phyloP scores from a whole-genome alignment of 257 asterid species.

The Nyctanthes arbortristis region DNA sequence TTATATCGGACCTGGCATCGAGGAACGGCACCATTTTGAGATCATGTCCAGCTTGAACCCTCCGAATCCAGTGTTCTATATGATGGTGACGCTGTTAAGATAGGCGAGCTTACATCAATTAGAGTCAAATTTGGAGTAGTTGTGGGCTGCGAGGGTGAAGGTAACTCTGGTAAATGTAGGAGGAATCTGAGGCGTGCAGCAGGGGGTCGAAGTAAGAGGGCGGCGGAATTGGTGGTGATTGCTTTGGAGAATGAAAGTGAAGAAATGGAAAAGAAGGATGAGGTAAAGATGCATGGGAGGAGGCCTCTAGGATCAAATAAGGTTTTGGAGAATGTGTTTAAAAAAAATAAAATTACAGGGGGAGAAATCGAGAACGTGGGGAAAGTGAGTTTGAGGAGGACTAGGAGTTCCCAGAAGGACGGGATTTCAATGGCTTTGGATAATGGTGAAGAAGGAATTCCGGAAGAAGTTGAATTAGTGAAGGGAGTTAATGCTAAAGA shows the following conservation, averaged over 20 bases:
- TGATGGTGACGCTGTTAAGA: conserved; percentile 49
- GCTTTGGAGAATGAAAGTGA: conserved; percentile 18
- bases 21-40: conserved; percentile 74
- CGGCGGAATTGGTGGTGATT: conserved; percentile 32
- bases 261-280: neutral
- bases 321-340: neutral
- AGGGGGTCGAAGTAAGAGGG: conserved; percentile 25
- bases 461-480: conserved; percentile 18
- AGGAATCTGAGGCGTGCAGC: conserved; percentile 38
- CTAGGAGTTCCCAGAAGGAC: conserved; percentile 25
- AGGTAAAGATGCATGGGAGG: conserved; percentile 20
- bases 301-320: conserved; percentile 17
- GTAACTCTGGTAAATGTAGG: conserved; percentile 22
- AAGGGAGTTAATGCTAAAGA: conserved; percentile 32
- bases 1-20: conserved; percentile 60
- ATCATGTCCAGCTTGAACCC: conserved; percentile 38
- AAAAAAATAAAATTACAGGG: conserved; percentile 9
- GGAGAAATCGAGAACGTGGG: conserved; percentile 8
- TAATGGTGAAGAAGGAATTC: conserved; percentile 1
- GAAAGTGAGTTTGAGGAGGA: neutral
- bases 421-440: neutral
- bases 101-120: conserved; percentile 74
- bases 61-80: conserved; percentile 34
- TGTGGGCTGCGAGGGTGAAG: conserved; percentile 10
- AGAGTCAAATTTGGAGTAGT: conserved; percentile 36